These are phyloP conservation scores for Fusarium oligoseptatum DNA, from an alignment of 2,329 filamentous ascomycete species.

Conservation along the genomic window DNA sequence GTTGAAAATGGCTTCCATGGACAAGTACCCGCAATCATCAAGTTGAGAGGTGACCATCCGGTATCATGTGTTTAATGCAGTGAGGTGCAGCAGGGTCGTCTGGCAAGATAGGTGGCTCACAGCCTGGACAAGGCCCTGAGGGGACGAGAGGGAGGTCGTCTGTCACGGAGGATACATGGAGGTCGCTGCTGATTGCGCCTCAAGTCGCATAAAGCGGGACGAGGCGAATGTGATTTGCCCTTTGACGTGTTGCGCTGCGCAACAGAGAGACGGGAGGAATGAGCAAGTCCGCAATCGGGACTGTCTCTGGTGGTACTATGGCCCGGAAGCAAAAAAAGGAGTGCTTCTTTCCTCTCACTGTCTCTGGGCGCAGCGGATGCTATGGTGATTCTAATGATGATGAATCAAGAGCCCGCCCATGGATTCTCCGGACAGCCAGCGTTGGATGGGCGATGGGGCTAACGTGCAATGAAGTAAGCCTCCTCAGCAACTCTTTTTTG, in stretches of 20 bases:
- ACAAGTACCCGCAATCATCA: neutral
- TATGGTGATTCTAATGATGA: constrained; percentile 27
- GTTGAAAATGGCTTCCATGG: constrained; percentile 2
- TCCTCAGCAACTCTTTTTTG: constrained; percentile 32
- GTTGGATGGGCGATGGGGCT: constrained; percentile 13
- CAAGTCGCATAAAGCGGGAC: constrained; percentile 29
- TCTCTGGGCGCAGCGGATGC: neutral
- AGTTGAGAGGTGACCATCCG: neutral
- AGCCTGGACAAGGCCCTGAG: neutral
- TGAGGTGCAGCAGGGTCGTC: constrained; percentile 24
- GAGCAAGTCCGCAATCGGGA: constrained; percentile 15
- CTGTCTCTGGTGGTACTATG: neutral
- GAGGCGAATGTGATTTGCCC: constrained; percentile 7
- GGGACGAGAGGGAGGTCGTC: neutral
- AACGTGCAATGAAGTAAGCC: constrained; percentile 26
- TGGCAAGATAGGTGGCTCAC: constrained; percentile 15
- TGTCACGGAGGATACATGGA: neutral
- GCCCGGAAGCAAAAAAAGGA: neutral
- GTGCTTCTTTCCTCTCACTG: neutral
- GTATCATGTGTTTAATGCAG: constrained; percentile 17
- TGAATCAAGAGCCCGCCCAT: constrained; percentile 15
- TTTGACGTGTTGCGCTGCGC: constrained; percentile 34
- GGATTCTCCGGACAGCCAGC: neutral
- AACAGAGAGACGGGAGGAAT: constrained; percentile 31
- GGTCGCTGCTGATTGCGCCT: constrained; percentile 26